A percentile compares a stretch with the other conserved stretches of the same genome.
phyloP scores from a whole-genome alignment of 2,329 filamentous ascomycete genomes.

The Alternaria incomplexa region DNA sequence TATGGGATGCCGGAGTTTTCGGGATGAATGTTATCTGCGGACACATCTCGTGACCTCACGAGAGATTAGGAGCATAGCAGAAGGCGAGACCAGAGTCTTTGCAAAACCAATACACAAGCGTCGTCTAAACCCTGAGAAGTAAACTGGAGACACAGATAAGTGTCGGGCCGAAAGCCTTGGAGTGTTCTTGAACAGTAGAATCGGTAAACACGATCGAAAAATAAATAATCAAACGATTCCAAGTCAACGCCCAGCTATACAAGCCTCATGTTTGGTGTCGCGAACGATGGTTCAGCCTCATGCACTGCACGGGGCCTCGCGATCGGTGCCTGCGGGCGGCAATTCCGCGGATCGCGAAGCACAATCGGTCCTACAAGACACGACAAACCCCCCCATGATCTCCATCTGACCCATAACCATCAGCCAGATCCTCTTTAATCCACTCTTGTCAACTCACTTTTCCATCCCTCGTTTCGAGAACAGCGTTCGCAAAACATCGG shows the following conservation, averaged over 20 bases:
- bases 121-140: neutral
- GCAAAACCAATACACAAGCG: neutral
- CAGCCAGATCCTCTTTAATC: constrained; percentile 1
- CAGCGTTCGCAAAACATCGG: neutral
- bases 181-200: neutral
- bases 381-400: neutral
- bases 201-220: neutral
- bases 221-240: neutral
- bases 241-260: neutral
- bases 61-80: neutral
- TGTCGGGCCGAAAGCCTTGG: neutral
- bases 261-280: neutral
- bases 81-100: neutral
- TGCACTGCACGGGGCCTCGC: neutral
- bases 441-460: neutral
- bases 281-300: neutral
- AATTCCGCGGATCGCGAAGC: constrained; percentile 6
- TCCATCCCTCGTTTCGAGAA: neutral
- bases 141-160: neutral
- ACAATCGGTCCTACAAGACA: constrained; percentile 11
- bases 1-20: neutral
- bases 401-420: neutral
- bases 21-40: neutral
- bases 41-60: neutral
- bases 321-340: neutral